Evolutionary conservation across 495 filamentous ascomycete species (phyloP).

Genomic region (Lineolata rhizophorae): DNA sequence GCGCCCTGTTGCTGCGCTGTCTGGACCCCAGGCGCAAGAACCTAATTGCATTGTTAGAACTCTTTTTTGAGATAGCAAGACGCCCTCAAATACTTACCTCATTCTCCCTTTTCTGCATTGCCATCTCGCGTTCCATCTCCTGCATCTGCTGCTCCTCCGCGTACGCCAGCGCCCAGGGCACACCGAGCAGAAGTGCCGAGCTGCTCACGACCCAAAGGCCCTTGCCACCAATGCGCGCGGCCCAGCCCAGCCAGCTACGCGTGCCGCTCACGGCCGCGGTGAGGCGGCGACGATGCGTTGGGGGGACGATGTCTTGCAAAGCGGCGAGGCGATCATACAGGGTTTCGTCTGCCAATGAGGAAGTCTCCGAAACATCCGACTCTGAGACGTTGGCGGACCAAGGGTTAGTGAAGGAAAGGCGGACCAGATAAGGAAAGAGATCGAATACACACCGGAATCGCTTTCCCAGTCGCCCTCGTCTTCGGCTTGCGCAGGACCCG

Average conservation of each 20-base stretch:
- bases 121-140: slow-evolving; percentile 93
- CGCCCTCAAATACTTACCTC: slow-evolving; percentile 26
- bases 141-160: slow-evolving; percentile 87
- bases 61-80: too few species aligned
- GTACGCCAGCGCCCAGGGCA: slow-evolving; percentile 81
- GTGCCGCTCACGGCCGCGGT: slow-evolving; percentile 31
- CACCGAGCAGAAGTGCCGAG: slow-evolving; percentile 66
- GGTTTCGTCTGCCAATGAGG: slow-evolving; percentile 28
- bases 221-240: slow-evolving; percentile 33
- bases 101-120: slow-evolving; percentile 63
- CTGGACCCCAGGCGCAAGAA: too few species aligned
- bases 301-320: slow-evolving; percentile 79
- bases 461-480: slow-evolving; percentile 67
- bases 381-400: slow-evolving; percentile 4
- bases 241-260: slow-evolving; percentile 33
- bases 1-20: too few species aligned
- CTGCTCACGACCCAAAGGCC: slow-evolving; percentile 73
- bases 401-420: background rate
- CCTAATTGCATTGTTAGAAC: too few species aligned
- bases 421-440: slow-evolving; percentile 7
- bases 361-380: slow-evolving; percentile 17
- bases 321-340: slow-evolving; percentile 64
- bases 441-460: slow-evolving; percentile 48
- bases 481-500: slow-evolving; percentile 37
- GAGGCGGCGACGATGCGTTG: slow-evolving; percentile 52